A percentile compares a stretch with the other conserved stretches of the same genome.
These are phyloP conservation scores for Salpingoeca rosetta DNA, from an alignment of 78 protist species.

Conservation along the genomic window DNA sequence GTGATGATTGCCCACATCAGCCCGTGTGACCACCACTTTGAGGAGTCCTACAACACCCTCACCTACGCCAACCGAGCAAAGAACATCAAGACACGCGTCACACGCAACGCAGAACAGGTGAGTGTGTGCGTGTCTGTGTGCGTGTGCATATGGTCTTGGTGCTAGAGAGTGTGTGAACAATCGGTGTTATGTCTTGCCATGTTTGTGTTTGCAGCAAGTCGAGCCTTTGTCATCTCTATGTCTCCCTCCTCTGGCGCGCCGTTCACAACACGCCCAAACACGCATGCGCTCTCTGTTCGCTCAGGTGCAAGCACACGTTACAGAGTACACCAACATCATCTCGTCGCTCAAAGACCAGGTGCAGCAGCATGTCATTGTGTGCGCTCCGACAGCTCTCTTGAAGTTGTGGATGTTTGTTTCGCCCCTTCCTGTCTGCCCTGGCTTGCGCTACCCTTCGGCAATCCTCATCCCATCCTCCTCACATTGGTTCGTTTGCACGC, in stretches of 20 bases:
- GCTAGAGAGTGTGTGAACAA: not conserved
- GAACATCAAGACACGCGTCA: slow-evolving; percentile 17
- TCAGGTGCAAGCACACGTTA: slow-evolving; percentile 25
- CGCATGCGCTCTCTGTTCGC: too few relatives aligned
- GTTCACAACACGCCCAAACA: too few relatives aligned
- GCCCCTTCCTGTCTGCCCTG: too few relatives aligned
- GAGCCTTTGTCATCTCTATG: too few relatives aligned
- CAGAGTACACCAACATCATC: slow-evolving; percentile 43
- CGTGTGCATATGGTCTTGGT: not conserved
- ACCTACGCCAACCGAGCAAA: slow-evolving; percentile 77
- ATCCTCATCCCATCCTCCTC: too few relatives aligned
- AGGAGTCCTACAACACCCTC: slow-evolving; percentile 85
- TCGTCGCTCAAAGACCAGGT: slow-evolving; percentile 2
- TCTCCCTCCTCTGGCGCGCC: too few relatives aligned
- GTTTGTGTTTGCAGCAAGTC: not conserved
- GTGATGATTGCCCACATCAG: slow-evolving; percentile 49
- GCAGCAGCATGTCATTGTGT: too few relatives aligned
- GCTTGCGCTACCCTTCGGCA: too few relatives aligned
- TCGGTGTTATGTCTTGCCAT: not conserved
- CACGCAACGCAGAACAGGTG: slow-evolving; percentile 11
- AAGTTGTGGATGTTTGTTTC: too few relatives aligned
- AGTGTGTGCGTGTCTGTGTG: not conserved
- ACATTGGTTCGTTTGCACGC: too few relatives aligned
- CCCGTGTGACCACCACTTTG: slow-evolving; percentile 12
- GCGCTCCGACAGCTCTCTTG: too few relatives aligned